Conservation (phyloP, 1,139 yeast genomes). For the Saccharomyces hybrid region DNA sequence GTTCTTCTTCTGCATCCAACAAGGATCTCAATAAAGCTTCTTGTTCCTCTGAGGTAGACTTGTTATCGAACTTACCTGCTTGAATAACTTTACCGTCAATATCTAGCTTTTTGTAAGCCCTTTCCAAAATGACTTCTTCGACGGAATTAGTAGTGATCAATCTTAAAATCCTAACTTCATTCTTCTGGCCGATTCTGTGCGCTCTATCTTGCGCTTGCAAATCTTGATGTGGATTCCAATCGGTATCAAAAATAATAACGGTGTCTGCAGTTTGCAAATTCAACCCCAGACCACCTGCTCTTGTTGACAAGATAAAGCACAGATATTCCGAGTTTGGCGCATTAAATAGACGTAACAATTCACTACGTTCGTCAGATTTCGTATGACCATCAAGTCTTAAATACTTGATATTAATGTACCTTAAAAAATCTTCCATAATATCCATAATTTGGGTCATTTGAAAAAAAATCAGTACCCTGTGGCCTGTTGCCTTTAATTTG, state of each 20-base stretch:
- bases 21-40: constrained; percentile 66
- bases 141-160: constrained; percentile 75
- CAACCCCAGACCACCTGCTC: constrained; percentile 87
- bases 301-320: constrained; percentile 70
- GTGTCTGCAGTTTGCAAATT: constrained; percentile 85
- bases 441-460: constrained; percentile 90
- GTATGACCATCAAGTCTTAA: constrained; percentile 78
- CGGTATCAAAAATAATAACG: constrained; percentile 79
- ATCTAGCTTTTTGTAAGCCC: constrained; percentile 76
- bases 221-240: constrained; percentile 92
- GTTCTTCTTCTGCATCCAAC: constrained; percentile 63
- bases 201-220: constrained; percentile 89
- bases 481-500: constrained; percentile 66
- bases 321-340: constrained; percentile 67
- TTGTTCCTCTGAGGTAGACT: constrained; percentile 76
- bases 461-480: constrained; percentile 70
- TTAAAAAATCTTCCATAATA: constrained; percentile 76
- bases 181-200: constrained; percentile 83
- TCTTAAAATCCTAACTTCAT: constrained; percentile 73
- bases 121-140: constrained; percentile 73
- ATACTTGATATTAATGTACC: constrained; percentile 57
- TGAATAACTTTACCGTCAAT: constrained; percentile 85
- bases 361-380: constrained; percentile 74
- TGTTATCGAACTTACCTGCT: constrained; percentile 80
- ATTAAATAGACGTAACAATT: constrained; percentile 60